These are phyloP conservation scores for Nemania sp. DNA, from an alignment of 2,329 filamentous ascomycete species.

Conservation along the genomic window DNA sequence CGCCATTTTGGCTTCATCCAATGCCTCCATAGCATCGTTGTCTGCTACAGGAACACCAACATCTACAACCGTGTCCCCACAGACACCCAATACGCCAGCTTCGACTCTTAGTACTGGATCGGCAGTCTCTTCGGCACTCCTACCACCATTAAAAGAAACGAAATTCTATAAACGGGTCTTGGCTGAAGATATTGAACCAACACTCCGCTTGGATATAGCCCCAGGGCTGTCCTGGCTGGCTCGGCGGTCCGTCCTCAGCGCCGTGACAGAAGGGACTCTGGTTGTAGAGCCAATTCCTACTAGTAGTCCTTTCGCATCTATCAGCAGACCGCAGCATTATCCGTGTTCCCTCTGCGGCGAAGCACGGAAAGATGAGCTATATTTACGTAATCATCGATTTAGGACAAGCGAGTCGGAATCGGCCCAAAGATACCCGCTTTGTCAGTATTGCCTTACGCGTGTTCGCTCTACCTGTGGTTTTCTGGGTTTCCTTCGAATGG, in stretches of 20 bases:
- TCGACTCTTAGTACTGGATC: conserved; percentile 55
- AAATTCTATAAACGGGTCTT: conserved; percentile 92
- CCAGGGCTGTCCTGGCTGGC: conserved; percentile 94
- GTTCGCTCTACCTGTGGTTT: conserved; percentile 91
- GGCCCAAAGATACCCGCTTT: conserved; percentile 87
- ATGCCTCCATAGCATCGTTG: conserved; percentile 64
- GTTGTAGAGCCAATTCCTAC: conserved; percentile 86
- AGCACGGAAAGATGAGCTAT: conserved; percentile 68
- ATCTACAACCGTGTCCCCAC: conserved; percentile 57
- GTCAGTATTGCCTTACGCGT: conserved; percentile 81
- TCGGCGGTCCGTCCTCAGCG: conserved; percentile 78
- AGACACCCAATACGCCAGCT: conserved; percentile 62
- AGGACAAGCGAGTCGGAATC: conserved; percentile 84
- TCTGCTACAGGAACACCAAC: conserved; percentile 51
- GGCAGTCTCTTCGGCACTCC: conserved; percentile 42
- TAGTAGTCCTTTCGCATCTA: conserved; percentile 53
- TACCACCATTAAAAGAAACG: conserved; percentile 79
- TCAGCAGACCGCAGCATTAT: conserved; percentile 60
- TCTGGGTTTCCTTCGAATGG: conserved; percentile 84
- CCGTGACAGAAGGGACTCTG: conserved; percentile 82
- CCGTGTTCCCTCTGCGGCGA: conserved; percentile 92
- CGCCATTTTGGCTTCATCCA: conserved; percentile 57
- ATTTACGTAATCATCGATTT: conserved; percentile 85
- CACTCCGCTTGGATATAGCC: conserved; percentile 83
- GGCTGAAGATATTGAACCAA: conserved; percentile 92